Conservation (phyloP, 139 green algal genomes). For the Trebouxia sp. region DNA sequence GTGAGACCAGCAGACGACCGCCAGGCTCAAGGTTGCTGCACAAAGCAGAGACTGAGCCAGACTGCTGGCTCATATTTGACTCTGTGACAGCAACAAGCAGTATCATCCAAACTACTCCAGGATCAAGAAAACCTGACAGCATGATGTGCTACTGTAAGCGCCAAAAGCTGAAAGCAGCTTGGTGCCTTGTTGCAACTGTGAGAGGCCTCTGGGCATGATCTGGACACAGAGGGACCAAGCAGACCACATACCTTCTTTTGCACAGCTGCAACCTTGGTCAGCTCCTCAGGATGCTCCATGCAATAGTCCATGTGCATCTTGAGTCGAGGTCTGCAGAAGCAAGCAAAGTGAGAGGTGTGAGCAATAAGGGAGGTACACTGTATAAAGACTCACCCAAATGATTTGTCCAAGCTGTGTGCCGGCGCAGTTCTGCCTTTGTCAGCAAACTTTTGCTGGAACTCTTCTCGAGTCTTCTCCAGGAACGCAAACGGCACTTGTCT, state of each 20-base stretch:
- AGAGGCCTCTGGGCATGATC: no score
- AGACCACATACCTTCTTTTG: conserved; percentile 79
- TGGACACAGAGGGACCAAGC: no score
- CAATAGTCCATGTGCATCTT: conserved; percentile 95
- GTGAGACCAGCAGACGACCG: no score
- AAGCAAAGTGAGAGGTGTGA: not conserved
- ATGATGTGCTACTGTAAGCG: no score
- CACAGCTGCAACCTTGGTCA: conserved; percentile 86
- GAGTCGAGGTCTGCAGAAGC: conserved; percentile 69
- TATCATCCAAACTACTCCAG: no score
- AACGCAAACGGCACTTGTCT: conserved; percentile 95
- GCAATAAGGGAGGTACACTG: not conserved
- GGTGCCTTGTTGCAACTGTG: no score
- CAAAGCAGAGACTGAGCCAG: no score
- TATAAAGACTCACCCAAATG: conserved; percentile 65
- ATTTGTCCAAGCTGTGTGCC: conserved; percentile 82
- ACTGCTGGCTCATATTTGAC: no score
- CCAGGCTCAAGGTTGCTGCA: no score
- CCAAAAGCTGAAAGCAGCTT: no score
- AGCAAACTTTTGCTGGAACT: conserved; percentile 74
- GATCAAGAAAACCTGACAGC: no score
- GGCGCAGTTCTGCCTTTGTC: conserved; percentile 64
- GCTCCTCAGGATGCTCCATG: conserved; percentile 89
- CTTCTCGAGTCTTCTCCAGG: conserved; percentile 77
- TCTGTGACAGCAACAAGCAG: no score